Evolutionary conservation across 2,329 filamentous ascomycete genomes (phyloP).

Genomic region (Fusarium verticillioides): DNA sequence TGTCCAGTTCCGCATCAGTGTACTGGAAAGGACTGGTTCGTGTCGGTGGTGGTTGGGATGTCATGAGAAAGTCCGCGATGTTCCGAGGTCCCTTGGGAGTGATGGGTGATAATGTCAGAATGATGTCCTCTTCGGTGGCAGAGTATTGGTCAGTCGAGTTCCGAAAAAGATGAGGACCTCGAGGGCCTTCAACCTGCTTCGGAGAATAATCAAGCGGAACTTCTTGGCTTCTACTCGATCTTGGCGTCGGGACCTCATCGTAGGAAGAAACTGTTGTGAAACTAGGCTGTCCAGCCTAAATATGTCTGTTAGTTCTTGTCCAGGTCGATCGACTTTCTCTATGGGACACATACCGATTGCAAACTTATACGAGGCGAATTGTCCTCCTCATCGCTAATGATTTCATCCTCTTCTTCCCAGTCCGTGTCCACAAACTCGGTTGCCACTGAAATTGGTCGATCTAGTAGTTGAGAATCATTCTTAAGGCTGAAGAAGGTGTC

Average conservation of each 20-base stretch:
- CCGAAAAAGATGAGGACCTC: conserved; percentile 88
- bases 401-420: conserved; percentile 74
- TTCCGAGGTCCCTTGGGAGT: conserved; percentile 70
- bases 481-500: conserved; percentile 72
- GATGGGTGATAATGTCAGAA: conserved; percentile 77
- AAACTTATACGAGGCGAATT: conserved; percentile 75
- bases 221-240: conserved; percentile 69
- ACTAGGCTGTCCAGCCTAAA: conserved; percentile 76
- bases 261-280: conserved; percentile 89
- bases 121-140: conserved; percentile 57
- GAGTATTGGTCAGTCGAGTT: conserved; percentile 62
- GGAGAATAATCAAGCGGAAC: conserved; percentile 69
- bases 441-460: conserved; percentile 74
- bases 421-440: conserved; percentile 86
- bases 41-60: conserved; percentile 42
- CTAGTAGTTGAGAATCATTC: conserved; percentile 55
- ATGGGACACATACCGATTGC: conserved; percentile 71
- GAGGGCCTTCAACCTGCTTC: conserved; percentile 80
- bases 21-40: conserved; percentile 67
- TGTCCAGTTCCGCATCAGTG: conserved; percentile 67
- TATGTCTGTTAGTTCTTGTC: conserved; percentile 20
- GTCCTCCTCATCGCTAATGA: conserved; percentile 69
- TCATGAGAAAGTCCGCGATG: conserved; percentile 43
- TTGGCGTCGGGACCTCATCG: conserved; percentile 84
- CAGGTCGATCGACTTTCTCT: not conserved